These are phyloP conservation scores for Zasmidium cellare DNA, from an alignment of 2,329 filamentous ascomycete species.

Conservation along the genomic window DNA sequence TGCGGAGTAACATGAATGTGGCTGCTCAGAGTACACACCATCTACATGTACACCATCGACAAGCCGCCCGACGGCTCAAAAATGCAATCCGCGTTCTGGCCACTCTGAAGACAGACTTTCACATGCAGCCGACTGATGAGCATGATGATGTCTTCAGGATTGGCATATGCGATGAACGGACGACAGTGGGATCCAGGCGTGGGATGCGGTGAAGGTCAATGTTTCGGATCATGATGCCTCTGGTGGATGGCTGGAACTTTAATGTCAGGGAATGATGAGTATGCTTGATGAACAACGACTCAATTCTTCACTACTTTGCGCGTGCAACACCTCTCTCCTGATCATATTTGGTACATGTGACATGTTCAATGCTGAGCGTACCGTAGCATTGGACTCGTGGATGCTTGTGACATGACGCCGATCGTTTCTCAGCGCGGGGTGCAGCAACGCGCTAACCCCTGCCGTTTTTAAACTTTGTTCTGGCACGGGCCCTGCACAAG, in stretches of 20 bases:
- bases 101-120: neutral
- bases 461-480: neutral
- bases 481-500: neutral
- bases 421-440: neutral
- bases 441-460: no score
- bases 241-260: neutral
- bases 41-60: no score
- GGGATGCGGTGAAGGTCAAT: neutral
- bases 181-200: neutral
- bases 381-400: neutral
- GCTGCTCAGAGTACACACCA: no score
- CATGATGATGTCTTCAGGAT: neutral
- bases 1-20: no score
- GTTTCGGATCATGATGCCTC: neutral
- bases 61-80: neutral
- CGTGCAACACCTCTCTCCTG: no score
- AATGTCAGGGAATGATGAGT: no score
- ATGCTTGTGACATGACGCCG: neutral
- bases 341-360: no score
- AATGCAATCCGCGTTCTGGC: neutral
- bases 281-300: no score
- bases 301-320: no score
- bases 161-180: neutral
- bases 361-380: neutral
- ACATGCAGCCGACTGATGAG: neutral